Percentiles rank a stretch among this genome's conserved stretches.
phyloP scores from a whole-genome alignment of 1,139 yeast species.

The Yamadazyma epiphylla region DNA sequence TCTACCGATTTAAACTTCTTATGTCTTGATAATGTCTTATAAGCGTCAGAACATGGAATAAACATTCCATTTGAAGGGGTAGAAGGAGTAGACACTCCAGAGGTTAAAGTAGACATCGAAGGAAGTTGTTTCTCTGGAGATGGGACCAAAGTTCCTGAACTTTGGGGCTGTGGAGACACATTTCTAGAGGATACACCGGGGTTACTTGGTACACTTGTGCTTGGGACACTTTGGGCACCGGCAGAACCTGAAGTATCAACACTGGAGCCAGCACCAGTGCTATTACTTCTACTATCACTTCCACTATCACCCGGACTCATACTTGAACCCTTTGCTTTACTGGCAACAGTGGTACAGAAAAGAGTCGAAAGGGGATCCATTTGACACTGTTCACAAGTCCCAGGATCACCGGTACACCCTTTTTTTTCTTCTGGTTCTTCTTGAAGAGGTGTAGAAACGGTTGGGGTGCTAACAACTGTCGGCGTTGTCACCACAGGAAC shows the following conservation, averaged over 20 bases:
- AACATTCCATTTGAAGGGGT: constrained; percentile 44
- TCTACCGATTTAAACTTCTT: constrained; percentile 71
- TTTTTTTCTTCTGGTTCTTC: constrained; percentile 14
- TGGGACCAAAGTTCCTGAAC: neutral
- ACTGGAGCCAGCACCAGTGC: too few relatives aligned
- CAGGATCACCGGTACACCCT: constrained; percentile 87
- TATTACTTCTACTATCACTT: constrained; percentile 6
- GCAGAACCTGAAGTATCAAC: neutral
- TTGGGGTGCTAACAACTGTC: constrained; percentile 16
- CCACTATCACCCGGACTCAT: constrained; percentile 12
- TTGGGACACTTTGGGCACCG: too few relatives aligned
- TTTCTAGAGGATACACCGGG: constrained; percentile 4
- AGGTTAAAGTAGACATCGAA: constrained; percentile 3
- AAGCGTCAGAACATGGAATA: constrained; percentile 86
- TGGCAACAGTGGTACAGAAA: constrained; percentile 83
- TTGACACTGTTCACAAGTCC: constrained; percentile 82
- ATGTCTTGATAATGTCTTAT: constrained; percentile 78
- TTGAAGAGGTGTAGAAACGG: constrained; percentile 9
- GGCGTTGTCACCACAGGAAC: constrained; percentile 35
- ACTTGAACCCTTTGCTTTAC: constrained; percentile 30
- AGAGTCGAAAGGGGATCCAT: constrained; percentile 84
- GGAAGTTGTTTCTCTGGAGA: neutral
- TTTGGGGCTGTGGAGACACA: constrained; percentile 11
- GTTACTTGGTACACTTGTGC: too few relatives aligned
- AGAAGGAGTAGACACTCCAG: constrained; percentile 2